These are phyloP conservation scores for Arthroderma sp. DNA, from an alignment of 2,329 filamentous ascomycete species.

Conservation along the genomic window DNA sequence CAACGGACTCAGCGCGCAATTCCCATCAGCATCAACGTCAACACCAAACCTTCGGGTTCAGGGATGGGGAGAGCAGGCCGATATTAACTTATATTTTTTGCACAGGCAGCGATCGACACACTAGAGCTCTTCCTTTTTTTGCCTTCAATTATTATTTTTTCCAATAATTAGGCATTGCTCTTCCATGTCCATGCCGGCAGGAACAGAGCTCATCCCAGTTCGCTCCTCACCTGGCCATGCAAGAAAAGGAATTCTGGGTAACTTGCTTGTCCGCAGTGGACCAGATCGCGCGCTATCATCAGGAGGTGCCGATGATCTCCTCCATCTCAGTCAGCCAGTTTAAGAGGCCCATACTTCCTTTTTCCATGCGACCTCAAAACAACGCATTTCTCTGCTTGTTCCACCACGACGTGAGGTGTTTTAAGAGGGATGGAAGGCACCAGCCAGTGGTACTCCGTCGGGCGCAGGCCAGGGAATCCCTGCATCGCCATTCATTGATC, in stretches of 20 bases:
- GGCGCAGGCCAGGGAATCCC: too few relatives aligned
- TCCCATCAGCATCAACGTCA: background rate
- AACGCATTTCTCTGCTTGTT: background rate
- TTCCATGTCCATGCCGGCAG: constrained; percentile 1
- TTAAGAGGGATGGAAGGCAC: background rate
- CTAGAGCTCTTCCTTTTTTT: background rate
- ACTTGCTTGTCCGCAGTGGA: background rate
- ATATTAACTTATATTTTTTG: background rate
- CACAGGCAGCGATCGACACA: background rate
- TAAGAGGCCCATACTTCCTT: background rate
- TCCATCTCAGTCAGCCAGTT: background rate
- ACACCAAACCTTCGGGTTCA: background rate
- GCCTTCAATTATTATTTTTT: background rate
- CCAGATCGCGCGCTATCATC: background rate
- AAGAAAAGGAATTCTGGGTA: background rate
- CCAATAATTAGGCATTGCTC: constrained; percentile 8
- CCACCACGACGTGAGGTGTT: background rate
- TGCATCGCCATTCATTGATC: background rate
- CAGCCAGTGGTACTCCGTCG: background rate
- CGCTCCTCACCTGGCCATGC: constrained; percentile 4
- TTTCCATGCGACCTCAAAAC: background rate
- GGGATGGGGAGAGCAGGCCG: background rate
- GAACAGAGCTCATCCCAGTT: constrained; percentile 4
- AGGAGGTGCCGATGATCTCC: background rate
- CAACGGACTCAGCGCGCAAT: background rate